Evolutionary conservation across 345 rosid species (phyloP).

Genomic region (Arabidopsis suecica): DNA sequence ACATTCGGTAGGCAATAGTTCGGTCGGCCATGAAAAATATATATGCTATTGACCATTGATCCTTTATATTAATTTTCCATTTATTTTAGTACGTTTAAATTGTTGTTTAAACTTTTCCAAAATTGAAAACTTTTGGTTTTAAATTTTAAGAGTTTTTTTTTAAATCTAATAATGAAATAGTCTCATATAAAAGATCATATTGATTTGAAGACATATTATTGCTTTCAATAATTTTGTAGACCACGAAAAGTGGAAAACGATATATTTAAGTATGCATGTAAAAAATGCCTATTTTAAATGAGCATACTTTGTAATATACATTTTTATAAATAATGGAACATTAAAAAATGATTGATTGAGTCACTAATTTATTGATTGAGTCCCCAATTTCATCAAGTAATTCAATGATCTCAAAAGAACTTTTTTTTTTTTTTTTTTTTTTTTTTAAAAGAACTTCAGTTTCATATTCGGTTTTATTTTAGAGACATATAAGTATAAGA

Average conservation of each 20-base stretch:
- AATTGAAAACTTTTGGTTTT: too few relatives aligned
- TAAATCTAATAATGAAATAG: neutral
- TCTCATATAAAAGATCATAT: neutral
- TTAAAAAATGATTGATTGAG: neutral
- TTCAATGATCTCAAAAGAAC: neutral
- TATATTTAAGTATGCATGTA: neutral
- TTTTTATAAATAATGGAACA: too few relatives aligned
- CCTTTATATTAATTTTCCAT: neutral
- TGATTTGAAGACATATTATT: constrained; percentile 1
- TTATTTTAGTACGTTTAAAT: neutral
- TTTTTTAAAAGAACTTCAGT: neutral
- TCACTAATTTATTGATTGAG: neutral
- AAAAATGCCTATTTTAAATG: neutral
- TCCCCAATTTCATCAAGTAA: neutral
- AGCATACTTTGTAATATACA: too few relatives aligned
- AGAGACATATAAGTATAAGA: too few relatives aligned
- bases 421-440: too few relatives aligned
- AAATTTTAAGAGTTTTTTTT: too few relatives aligned
- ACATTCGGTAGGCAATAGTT: neutral
- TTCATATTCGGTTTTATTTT: too few relatives aligned
- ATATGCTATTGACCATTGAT: neutral
- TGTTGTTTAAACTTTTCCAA: too few relatives aligned
- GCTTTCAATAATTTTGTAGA: constrained; percentile 10
- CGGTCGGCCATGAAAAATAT: neutral
- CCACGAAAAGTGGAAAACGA: neutral